Conservation (phyloP, 1,284 basidiomycete species). For the Rhodotorula sp. region DNA sequence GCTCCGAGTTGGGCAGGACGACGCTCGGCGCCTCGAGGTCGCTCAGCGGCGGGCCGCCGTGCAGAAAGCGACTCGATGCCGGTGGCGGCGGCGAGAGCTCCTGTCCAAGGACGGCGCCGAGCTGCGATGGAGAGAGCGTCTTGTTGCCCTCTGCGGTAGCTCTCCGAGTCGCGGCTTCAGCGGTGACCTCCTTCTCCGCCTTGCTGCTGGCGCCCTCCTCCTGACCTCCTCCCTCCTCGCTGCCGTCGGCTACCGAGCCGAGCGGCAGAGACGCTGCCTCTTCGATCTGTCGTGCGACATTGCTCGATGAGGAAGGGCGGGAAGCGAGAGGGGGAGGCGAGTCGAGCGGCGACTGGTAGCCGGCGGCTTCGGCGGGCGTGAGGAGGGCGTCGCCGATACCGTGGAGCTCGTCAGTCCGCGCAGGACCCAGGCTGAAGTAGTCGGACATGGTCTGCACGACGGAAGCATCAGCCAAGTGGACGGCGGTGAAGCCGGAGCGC, state of each 20-base stretch:
- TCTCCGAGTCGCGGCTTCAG: neutral
- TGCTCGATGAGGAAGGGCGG: neutral
- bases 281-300: neutral
- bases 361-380: constrained; percentile 16
- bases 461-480: neutral
- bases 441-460: neutral
- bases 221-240: too few species aligned
- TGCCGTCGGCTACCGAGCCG: too few species aligned
- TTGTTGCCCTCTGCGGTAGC: neutral
- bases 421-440: constrained; percentile 10
- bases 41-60: constrained; percentile 36
- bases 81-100: constrained; percentile 10
- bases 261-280: constrained; percentile 3
- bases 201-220: too few species aligned
- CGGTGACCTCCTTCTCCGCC: neutral
- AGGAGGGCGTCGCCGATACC: constrained; percentile 9
- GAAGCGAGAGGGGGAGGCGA: constrained; percentile 5
- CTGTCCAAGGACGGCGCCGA: constrained; percentile 18
- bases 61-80: constrained; percentile 22
- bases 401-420: constrained; percentile 12
- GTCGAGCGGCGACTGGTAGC: constrained; percentile 29
- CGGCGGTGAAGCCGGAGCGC: too few species aligned
- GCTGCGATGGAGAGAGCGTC: constrained; percentile 18
- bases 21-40: constrained; percentile 36
- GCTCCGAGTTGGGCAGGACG: constrained; percentile 2